Conservation (phyloP, 495 filamentous ascomycete species). For the Penicillium tannophilum region DNA sequence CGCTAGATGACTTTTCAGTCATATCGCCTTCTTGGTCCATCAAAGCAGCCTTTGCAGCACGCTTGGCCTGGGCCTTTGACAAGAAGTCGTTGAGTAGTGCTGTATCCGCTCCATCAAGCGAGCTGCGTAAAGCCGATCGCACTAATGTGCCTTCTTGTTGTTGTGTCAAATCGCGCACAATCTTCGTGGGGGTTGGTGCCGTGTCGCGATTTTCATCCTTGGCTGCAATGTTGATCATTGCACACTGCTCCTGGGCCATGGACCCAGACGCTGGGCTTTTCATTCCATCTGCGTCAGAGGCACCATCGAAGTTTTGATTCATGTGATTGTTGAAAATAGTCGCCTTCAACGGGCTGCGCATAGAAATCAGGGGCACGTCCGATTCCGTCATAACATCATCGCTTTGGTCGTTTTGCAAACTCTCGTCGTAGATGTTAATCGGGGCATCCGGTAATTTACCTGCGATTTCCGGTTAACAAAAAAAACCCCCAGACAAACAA, state of each 20-base stretch:
- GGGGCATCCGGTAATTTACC: slow-evolving; percentile 41
- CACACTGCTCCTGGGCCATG: slow-evolving; percentile 6
- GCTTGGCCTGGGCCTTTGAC: slow-evolving; percentile 60
- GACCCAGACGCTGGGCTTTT: slow-evolving; percentile 6
- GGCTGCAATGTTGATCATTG: slow-evolving; percentile 7
- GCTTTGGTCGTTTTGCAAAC: slow-evolving; percentile 8
- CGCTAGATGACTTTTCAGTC: slow-evolving; percentile 18
- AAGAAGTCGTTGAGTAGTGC: slow-evolving; percentile 63
- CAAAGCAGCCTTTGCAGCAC: slow-evolving; percentile 50
- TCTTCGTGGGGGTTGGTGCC: slow-evolving; percentile 17
- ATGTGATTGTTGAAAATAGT: slow-evolving; percentile 20
- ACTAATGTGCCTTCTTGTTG: slow-evolving; percentile 42
- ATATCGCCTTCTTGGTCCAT: slow-evolving; percentile 26
- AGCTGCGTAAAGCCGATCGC: slow-evolving; percentile 46
- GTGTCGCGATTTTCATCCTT: slow-evolving; percentile 5
- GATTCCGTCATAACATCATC: slow-evolving; percentile 19
- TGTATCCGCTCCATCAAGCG: slow-evolving; percentile 57
- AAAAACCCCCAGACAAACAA: not conserved
- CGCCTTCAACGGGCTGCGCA: slow-evolving; percentile 11
- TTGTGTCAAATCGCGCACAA: slow-evolving; percentile 29
- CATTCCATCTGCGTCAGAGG: slow-evolving; percentile 9
- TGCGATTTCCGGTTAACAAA: slow-evolving; percentile 16
- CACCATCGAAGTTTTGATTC: not conserved
- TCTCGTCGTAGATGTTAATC: slow-evolving; percentile 26
- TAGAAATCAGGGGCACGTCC: slow-evolving; percentile 9